Percentiles rank a stretch among this genome's conserved stretches.
These are phyloP conservation scores for Candida anutae DNA, from an alignment of 1,139 yeast species.

Conservation along the genomic window DNA sequence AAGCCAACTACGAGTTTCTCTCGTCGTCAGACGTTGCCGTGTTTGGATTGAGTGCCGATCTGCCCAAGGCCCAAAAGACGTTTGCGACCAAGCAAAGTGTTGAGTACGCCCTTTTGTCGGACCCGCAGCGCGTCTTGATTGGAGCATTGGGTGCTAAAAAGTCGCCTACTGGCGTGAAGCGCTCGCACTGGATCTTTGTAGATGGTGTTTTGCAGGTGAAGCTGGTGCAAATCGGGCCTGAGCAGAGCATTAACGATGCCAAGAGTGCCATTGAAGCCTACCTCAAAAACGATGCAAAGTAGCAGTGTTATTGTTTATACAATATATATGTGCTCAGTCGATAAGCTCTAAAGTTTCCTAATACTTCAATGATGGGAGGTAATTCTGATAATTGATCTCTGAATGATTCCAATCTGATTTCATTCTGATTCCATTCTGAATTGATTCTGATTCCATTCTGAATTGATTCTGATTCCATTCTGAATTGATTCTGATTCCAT, in stretches of 20 bases:
- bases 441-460: no score
- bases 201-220: constrained; percentile 66
- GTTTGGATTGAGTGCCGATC: constrained; percentile 68
- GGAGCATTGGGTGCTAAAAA: constrained; percentile 78
- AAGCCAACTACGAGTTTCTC: constrained; percentile 54
- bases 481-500: no score
- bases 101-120: constrained; percentile 69
- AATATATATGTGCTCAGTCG: no score
- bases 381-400: no score
- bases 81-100: constrained; percentile 68
- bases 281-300: constrained; percentile 1
- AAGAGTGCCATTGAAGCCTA: constrained; percentile 39
- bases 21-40: constrained; percentile 43
- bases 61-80: constrained; percentile 64
- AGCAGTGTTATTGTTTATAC: no score
- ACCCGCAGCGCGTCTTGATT: constrained; percentile 63
- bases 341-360: no score
- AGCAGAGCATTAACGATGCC: constrained; percentile 60
- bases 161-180: constrained; percentile 63
- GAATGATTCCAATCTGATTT: no score
- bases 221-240: constrained; percentile 71
- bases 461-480: no score
- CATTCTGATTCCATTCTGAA: no score
- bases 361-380: no score
- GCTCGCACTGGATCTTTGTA: constrained; percentile 86